phyloP scores from a whole-genome alignment of 148 eudicot genomes.

The Rhododendron williamsianum region DNA sequence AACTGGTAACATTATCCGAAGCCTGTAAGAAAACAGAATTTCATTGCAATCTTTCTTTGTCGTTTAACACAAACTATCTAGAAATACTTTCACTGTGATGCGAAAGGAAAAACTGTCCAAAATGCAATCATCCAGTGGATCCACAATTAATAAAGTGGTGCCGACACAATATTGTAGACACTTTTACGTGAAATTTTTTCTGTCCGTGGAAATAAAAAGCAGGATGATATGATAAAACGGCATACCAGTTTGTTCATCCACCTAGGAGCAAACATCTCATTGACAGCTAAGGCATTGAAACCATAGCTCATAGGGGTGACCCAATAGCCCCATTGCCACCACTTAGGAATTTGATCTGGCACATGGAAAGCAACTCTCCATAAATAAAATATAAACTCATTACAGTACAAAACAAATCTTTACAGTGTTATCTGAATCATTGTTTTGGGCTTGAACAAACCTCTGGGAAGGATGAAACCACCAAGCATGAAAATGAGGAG shows the following conservation, averaged over 20 bases:
- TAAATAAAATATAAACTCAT: not conserved
- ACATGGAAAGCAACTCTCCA: not conserved
- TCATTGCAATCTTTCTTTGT: not conserved
- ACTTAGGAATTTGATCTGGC: constrained; percentile 60
- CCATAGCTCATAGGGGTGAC: constrained; percentile 77
- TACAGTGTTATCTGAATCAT: not conserved
- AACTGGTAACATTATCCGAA: constrained; percentile 45
- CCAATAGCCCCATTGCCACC: constrained; percentile 96
- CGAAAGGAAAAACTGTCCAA: not conserved
- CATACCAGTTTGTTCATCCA: constrained; percentile 85
- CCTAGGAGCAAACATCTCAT: constrained; percentile 88
- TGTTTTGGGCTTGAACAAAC: constrained; percentile 29
- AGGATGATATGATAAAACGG: not conserved
- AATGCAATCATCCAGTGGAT: not conserved
- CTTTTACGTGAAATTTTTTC: not conserved
- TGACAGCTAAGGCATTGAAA: constrained; percentile 74
- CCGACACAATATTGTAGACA: not conserved
- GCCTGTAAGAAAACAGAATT: constrained; percentile 36
- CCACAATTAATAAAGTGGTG: not conserved
- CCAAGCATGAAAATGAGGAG: constrained; percentile 92
- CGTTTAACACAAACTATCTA: not conserved
- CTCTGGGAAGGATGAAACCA: constrained; percentile 91
- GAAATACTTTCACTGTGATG: not conserved
- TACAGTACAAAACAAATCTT: not conserved
- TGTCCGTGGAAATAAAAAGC: not conserved